Evolutionary conservation across 192 early-diverging fungal species (phyloP), one percentile per base, ranked within the genome.

Genomic region (Thoreauomyces humboldtii): DNA sequence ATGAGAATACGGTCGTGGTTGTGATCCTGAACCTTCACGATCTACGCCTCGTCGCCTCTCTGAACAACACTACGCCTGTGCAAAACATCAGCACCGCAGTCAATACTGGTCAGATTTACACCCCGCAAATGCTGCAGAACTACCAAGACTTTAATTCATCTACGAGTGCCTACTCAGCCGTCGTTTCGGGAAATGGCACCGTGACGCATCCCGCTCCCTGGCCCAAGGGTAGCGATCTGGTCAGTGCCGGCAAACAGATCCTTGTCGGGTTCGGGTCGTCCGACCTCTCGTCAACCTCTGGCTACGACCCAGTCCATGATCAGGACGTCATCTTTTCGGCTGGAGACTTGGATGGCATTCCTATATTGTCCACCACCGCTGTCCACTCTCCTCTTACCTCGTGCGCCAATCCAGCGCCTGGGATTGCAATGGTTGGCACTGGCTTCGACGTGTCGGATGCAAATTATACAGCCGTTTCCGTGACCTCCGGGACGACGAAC

Each of bases 1-100:
- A 43, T 14, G 6, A 21, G 22, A 46, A 46, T 21, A 46, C 59
- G 2, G 43, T 47, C 11, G 34, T 66, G 11, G 42, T 25, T 6
- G 21, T 66, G 7, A 43, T 66, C 7, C 51, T 66, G 6, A 66
- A 66, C 33, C 19, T 66, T 4, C 64, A 57, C 35, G 64, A 66
- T 35, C 38, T 57, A 27, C 0, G 6, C 21, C 33, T 31, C 17
- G 14, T n/a, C 27, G n/a, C 28, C 35, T 28, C 51, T 4, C 14
- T n/a, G n/a, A n/a, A n/a, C n/a, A n/a, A n/a, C n/a, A n/a, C n/a
- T n/a, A n/a, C n/a, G n/a, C n/a, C n/a, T n/a, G n/a, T n/a, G n/a
- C n/a, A n/a, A n/a, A n/a, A n/a, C n/a, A n/a, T n/a, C n/a, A n/a
- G n/a, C n/a, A n/a, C n/a, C n/a, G n/a, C n/a, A n/a, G n/a, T n/a